A percentile compares a stretch with the other conserved stretches of the same genome.
Conservation (phyloP, 169 alveolate genomes). For the Cryptosporidium bovis region DNA sequence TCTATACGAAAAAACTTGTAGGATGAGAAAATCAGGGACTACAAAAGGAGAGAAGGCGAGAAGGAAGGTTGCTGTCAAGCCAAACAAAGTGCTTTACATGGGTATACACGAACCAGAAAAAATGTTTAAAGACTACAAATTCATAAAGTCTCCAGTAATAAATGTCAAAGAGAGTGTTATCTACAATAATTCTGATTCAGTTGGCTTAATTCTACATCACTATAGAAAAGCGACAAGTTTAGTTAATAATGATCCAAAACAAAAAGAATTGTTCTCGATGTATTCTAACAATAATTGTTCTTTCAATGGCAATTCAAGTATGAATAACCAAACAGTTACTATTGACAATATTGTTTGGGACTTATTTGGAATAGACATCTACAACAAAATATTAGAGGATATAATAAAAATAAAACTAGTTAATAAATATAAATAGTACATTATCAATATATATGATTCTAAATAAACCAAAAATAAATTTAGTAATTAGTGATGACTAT, state of each 20-base stretch:
- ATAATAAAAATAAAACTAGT: not conserved
- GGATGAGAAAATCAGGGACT: conserved; percentile 54
- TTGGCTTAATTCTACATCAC: conserved; percentile 36
- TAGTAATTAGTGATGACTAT: not conserved
- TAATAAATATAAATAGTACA: not conserved
- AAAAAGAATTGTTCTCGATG: conserved; percentile 18
- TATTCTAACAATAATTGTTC: conserved; percentile 26
- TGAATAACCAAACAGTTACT: not conserved
- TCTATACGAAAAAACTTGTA: conserved; percentile 50
- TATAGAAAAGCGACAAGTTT: conserved; percentile 61
- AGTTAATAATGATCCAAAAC: conserved; percentile 57
- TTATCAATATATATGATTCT: not conserved
- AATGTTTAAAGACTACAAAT: conserved; percentile 9
- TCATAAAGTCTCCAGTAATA: conserved; percentile 24
- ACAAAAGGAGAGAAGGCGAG: conserved; percentile 35
- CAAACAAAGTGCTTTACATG: conserved; percentile 54
- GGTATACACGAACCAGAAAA: conserved; percentile 68
- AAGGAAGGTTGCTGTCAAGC: conserved; percentile 54
- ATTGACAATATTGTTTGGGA: conserved; percentile 47
- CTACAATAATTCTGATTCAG: not conserved
- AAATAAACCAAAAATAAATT: not conserved
- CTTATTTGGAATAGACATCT: conserved; percentile 38
- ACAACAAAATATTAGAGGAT: conserved; percentile 32
- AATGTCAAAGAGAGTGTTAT: not conserved
- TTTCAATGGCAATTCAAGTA: not conserved